Evolutionary conservation across 768 basidiomycete species (phyloP), one percentile per base, ranked within the genome.

Genomic region (Macrolepiota fuliginosa): DNA sequence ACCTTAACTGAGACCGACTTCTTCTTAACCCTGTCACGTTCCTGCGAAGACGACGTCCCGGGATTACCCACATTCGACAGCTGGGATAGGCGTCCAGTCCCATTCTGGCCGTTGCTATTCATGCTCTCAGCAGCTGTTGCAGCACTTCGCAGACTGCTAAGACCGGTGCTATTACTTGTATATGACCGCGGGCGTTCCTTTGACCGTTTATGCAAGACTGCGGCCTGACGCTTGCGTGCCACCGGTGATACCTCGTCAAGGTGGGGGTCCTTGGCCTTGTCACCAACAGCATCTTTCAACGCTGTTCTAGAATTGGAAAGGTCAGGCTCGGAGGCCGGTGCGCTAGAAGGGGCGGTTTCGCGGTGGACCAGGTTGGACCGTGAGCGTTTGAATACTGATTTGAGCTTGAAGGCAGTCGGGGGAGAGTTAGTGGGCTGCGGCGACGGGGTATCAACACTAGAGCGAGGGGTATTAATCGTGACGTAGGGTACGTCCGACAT

Each of bases 371-470:
- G 67, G 64, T 81, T 87, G n/a, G 84, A 83, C 55, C 82, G 78
- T 22, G 89, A 86, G 39, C 83, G 82, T 63, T 83, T 89, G 73
- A 90, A 88, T 13, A 81, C 83, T 24, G 81, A 78, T 62, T 87
- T 79, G 62, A 90, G 83, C 70, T 81, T 89, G 77, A 84, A 89
- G 7, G 82, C 86, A 4, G 82, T 82, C 4, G 87, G 81, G 13
- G 85, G 76, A 61, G 81, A 81, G 13, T 69, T 69, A 13, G 52
- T 49, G 15, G 69, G 66, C 19, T 70, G 62, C 11, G 76, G 71
- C 24, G 73, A 70, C 7, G 76, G 69, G 13, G 72, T 69, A 59
- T 89, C 86, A 24, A 81, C 58, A 63, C 80, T 85, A 27, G 81
- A 78, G 58, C 78, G 78, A 62, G 81, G 79, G 62, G 77, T 72